Evolutionary conservation across 2,329 filamentous ascomycete species (phyloP).

Genomic region (Alternaria arborescens): DNA sequence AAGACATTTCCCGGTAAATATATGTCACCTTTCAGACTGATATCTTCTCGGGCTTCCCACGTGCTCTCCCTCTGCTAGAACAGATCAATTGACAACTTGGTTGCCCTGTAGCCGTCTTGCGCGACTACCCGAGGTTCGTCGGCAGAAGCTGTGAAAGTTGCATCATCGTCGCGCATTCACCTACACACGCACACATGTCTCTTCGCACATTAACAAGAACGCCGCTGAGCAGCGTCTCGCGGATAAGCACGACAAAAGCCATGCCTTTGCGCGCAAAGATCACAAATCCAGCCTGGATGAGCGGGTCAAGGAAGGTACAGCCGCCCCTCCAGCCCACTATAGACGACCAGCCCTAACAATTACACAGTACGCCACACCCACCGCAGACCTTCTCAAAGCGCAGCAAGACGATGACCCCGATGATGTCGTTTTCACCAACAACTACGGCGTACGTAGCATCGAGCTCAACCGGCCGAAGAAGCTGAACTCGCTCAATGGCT

Average conservation of each 20-base stretch:
- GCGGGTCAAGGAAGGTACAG: constrained; percentile 61
- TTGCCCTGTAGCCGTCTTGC: background rate
- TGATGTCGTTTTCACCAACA: constrained; percentile 90
- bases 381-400: constrained; percentile 58
- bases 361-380: constrained; percentile 48
- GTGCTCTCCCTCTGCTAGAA: background rate
- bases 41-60: too few species aligned
- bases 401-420: constrained; percentile 76
- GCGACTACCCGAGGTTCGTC: constrained; percentile 52
- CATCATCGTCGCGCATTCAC: constrained; percentile 31
- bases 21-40: background rate
- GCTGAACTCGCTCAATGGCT: constrained; percentile 89
- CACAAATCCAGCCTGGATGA: constrained; percentile 64
- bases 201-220: constrained; percentile 53
- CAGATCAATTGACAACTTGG: background rate
- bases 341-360: constrained; percentile 17
- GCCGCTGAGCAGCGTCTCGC: constrained; percentile 51
- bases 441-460: constrained; percentile 89
- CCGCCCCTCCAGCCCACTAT: constrained; percentile 7
- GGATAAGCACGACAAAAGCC: constrained; percentile 37
- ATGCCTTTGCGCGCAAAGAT: constrained; percentile 88
- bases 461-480: constrained; percentile 94
- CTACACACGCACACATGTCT: constrained; percentile 53
- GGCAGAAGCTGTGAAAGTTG: constrained; percentile 41
- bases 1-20: constrained; percentile 23